Conservation (phyloP, 495 filamentous ascomycete genomes). For the Copromyces sp. region DNA sequence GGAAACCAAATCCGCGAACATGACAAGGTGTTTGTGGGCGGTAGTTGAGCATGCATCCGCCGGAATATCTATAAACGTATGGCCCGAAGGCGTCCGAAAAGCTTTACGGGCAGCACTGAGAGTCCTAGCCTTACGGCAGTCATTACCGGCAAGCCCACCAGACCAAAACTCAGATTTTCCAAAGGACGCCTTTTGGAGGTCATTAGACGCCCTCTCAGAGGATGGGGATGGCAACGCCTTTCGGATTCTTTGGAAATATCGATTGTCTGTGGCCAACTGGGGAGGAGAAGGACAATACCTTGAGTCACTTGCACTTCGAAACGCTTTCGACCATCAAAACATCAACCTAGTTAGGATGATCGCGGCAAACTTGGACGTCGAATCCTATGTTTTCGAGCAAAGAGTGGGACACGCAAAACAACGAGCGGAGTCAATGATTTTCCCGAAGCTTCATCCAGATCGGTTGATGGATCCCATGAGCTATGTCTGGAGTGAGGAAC, state of each 20-base stretch:
- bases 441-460: neutral
- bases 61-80: too few relatives aligned
- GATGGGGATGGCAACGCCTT: neutral
- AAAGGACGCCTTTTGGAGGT: neutral
- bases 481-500: neutral
- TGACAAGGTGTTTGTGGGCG: neutral
- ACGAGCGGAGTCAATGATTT: neutral
- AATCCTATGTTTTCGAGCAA: neutral
- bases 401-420: neutral
- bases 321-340: neutral
- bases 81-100: neutral
- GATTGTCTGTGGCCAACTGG: neutral
- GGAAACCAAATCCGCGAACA: neutral
- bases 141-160: neutral
- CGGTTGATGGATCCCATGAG: neutral
- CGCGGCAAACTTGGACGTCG: neutral
- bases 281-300: neutral
- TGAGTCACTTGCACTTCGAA: fast-evolving
- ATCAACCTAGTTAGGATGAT: neutral
- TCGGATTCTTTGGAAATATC: neutral
- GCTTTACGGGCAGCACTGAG: neutral
- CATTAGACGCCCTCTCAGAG: neutral
- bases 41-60: neutral
- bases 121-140: neutral
- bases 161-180: neutral